Evolutionary conservation across 345 rosid genomes (phyloP), one percentile per base, ranked within the genome.

Genomic region (Carallia brachiata): DNA sequence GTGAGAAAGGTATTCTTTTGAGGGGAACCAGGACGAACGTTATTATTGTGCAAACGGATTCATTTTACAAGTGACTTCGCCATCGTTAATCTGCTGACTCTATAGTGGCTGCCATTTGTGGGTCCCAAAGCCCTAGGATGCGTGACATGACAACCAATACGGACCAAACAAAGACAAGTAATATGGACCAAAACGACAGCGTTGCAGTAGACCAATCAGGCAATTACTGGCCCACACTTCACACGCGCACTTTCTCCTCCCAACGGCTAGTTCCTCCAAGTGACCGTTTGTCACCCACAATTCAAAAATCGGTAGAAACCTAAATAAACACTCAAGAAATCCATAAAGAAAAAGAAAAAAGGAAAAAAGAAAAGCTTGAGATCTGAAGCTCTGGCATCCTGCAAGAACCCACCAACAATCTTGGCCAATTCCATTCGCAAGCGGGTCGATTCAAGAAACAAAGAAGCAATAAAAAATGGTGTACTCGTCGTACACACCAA

Each of bases 401-500:
- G 47, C 62, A 57, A 68, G 69, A 62, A 7, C 44, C 69, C n/a
- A 12, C 4, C 59, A 39, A 52, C 54, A 48, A 44, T 54, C 73
- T 63, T 47, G 56, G 62, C 40, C 62, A 53, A 70, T 5, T 44
- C 54, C 79, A 62, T 55, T 68, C 61, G 15, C 16, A 44, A 12
- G 55, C 36, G 68, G 65, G 32, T 68, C 73, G 9, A 19, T 7
- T 59, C 48, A 61, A 52, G 34, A 44, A 67, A 31, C 4, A 62
- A n/a, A n/a, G n/a, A 70, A 28, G 50, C 39, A 69, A n/a, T 68
- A 30, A 34, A 82, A 78, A 77, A 90, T 86, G 90, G 84, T 80
- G 69, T 75, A 88, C 79, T 61, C 81, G 18, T 90, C n/a, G n/a
- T n/a, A 90, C 78, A 88, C 92, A 50, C 90, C 92, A 44, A 62